Conservation (phyloP, 2,329 filamentous ascomycete genomes). For the Cucurbitaria berberidis region DNA sequence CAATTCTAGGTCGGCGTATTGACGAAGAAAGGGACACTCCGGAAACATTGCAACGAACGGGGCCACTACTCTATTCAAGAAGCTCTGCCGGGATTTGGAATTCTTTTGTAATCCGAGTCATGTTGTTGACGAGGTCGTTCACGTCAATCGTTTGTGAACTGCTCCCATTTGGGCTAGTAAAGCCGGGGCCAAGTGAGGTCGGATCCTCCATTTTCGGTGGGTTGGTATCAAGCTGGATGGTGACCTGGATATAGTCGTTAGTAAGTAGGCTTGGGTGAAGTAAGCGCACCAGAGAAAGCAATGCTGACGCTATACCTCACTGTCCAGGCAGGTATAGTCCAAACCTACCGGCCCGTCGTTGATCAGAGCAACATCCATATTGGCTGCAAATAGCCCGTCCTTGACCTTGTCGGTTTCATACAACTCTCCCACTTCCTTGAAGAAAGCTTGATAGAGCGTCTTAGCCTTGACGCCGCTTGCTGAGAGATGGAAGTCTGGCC, state of each 20-base stretch:
- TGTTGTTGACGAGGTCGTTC: slow-evolving; percentile 39
- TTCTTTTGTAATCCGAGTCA: slow-evolving; percentile 40
- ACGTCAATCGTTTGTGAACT: slow-evolving; percentile 26
- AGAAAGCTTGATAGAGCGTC: slow-evolving; percentile 82
- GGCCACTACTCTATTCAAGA: slow-evolving; percentile 37
- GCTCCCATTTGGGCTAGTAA: neutral
- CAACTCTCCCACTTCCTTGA: slow-evolving; percentile 72
- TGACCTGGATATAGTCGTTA: slow-evolving; percentile 48
- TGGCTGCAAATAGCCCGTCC: slow-evolving; percentile 96
- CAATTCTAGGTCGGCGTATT: too few relatives aligned
- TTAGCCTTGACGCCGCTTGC: slow-evolving; percentile 79
- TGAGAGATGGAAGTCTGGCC: slow-evolving; percentile 92
- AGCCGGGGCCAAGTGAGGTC: slow-evolving; percentile 16
- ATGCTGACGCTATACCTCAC: slow-evolving; percentile 57
- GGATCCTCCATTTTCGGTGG: slow-evolving; percentile 50
- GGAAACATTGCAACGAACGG: neutral
- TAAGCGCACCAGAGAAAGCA: neutral
- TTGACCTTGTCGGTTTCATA: slow-evolving; percentile 81
- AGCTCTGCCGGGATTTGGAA: slow-evolving; percentile 44
- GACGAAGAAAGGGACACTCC: too few relatives aligned
- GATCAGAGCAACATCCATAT: slow-evolving; percentile 95
- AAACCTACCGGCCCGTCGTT: slow-evolving; percentile 80
- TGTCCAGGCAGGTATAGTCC: slow-evolving; percentile 63
- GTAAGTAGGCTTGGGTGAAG: neutral
- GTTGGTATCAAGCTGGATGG: slow-evolving; percentile 56